phyloP scores from a whole-genome alignment of 768 basidiomycete species.

The Pholiota microspora region DNA sequence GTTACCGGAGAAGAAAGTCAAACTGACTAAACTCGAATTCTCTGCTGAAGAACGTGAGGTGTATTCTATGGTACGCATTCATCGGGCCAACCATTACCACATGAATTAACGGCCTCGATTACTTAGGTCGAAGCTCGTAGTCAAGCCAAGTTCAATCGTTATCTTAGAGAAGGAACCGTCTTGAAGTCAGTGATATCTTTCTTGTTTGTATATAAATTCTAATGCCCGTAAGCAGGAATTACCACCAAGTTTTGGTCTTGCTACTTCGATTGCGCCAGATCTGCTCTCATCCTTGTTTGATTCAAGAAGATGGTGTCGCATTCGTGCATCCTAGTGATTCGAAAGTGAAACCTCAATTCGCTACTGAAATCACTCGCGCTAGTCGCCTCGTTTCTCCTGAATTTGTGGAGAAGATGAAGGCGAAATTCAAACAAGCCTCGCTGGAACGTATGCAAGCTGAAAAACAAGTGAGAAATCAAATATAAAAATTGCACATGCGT shows the following conservation, averaged over 20 bases:
- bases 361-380: conserved; percentile 46
- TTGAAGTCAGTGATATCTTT: conserved; percentile 44
- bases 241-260: conserved; percentile 50
- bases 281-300: conserved; percentile 65
- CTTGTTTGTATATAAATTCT: background rate
- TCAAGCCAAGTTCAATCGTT: conserved; percentile 66
- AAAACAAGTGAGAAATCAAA: conserved; percentile 37
- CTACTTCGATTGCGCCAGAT: conserved; percentile 61
- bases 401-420: conserved; percentile 51
- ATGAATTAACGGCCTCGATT: background rate
- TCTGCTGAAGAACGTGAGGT: conserved; percentile 59
- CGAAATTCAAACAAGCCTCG: conserved; percentile 39
- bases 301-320: conserved; percentile 52
- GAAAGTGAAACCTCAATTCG: conserved; percentile 28
- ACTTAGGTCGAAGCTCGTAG: conserved; percentile 49
- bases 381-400: conserved; percentile 38
- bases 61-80: conserved; percentile 46
- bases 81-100: background rate
- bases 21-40: conserved; percentile 54
- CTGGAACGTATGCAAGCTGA: conserved; percentile 50
- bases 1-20: conserved; percentile 54
- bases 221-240: conserved; percentile 38
- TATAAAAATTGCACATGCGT: background rate
- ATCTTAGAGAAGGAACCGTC: conserved; percentile 59
- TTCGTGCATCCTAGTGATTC: conserved; percentile 41